These are phyloP conservation scores for Oxyria digyna DNA, from an alignment of 148 eudicot species.

Conservation along the genomic window DNA sequence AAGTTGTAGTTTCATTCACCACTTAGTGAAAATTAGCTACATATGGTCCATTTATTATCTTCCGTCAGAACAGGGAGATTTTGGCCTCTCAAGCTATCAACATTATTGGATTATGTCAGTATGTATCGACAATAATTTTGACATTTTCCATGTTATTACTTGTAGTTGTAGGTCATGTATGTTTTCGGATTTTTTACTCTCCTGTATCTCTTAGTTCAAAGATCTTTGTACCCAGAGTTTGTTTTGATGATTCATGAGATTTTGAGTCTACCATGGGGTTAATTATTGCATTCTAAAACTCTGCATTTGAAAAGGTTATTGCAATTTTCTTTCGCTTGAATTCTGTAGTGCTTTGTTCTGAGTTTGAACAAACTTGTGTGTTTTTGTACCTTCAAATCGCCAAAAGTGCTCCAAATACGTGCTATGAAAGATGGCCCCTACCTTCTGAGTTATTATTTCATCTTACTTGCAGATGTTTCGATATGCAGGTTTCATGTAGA, in stretches of 20 bases:
- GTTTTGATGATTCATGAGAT: not conserved
- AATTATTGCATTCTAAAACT: not conserved
- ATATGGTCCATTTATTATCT: not conserved
- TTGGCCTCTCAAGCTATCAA: not conserved
- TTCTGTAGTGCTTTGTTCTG: not conserved
- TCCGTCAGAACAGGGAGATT: not conserved
- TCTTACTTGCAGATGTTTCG: constrained; percentile 8
- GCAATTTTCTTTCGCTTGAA: not conserved
- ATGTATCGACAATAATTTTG: not conserved
- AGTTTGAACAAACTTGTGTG: not conserved
- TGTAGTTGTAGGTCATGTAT: not conserved
- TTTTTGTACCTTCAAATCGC: not conserved
- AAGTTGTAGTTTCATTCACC: not conserved
- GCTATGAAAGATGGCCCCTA: not conserved
- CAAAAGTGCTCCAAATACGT: not conserved
- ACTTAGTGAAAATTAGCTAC: not conserved
- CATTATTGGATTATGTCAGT: not conserved
- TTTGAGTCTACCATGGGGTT: not conserved
- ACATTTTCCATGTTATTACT: not conserved
- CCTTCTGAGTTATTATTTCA: not conserved
- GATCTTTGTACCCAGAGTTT: not conserved
- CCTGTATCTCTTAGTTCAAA: not conserved
- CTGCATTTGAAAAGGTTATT: not conserved
- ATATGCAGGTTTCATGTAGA: constrained; percentile 91
- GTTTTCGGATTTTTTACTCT: not conserved